Conservation (phyloP, 139 green algal species). For the Chlorella sp. region DNA sequence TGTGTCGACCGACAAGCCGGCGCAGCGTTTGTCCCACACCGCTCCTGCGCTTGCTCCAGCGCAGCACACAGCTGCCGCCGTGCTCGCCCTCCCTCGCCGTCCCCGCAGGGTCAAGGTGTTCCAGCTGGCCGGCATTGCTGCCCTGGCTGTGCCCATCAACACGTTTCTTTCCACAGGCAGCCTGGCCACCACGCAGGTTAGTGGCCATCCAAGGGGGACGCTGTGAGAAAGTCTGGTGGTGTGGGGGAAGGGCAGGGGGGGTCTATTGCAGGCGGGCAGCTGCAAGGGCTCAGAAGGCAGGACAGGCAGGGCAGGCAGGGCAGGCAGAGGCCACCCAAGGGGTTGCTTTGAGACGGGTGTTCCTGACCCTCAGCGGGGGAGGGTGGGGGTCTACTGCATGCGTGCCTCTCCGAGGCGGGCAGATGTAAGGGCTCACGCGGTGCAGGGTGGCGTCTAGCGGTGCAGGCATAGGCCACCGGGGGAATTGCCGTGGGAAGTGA, state of each 20-base stretch:
- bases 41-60: neutral
- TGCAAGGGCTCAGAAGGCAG: no score
- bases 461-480: no score
- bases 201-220: neutral
- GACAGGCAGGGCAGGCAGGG: no score
- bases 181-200: slow-evolving; percentile 13
- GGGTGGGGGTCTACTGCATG: no score
- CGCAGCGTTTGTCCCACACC: neutral
- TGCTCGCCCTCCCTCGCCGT: neutral
- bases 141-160: slow-evolving; percentile 41
- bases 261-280: no score
- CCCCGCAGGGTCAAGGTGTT: slow-evolving; percentile 57
- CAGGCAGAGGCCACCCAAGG: no score
- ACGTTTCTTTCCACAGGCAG: slow-evolving; percentile 35
- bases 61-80: neutral
- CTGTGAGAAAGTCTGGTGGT: neutral
- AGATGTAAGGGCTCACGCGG: no score
- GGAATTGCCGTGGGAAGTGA: no score
- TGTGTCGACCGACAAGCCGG: neutral
- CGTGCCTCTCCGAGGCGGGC: no score
- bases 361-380: no score
- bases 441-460: no score
- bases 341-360: no score
- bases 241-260: neutral
- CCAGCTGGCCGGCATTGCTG: slow-evolving; percentile 69